A percentile compares a stretch with the other conserved stretches of the same genome.
Evolutionary conservation across 2,329 filamentous ascomycete genomes (phyloP).

Genomic region (Echinosphaeria canescens): DNA sequence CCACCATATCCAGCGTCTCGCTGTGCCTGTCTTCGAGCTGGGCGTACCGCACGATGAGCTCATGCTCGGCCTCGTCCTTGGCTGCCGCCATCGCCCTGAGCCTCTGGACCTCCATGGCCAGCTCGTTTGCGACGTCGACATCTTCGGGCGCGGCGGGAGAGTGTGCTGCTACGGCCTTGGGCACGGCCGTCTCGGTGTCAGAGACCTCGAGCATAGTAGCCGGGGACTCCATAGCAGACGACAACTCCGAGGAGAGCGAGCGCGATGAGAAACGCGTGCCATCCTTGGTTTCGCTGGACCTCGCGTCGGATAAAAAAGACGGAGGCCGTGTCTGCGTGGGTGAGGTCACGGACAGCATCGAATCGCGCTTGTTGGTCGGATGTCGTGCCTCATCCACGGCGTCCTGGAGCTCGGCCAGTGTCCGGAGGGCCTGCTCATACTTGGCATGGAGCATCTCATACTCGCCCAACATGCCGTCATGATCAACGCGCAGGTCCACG

Average conservation of each 20-base stretch:
- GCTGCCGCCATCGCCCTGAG: constrained; percentile 51
- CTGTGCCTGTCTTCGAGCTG: constrained; percentile 67
- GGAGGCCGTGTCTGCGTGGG: constrained; percentile 35
- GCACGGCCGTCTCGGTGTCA: constrained; percentile 30
- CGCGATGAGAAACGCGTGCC: constrained; percentile 51
- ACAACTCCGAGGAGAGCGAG: constrained; percentile 86
- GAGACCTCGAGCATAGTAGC: constrained; percentile 35
- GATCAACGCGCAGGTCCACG: constrained; percentile 72
- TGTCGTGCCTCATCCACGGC: constrained; percentile 60
- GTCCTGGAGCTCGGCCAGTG: constrained; percentile 71
- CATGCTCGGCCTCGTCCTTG: constrained; percentile 53
- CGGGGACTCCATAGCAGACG: constrained; percentile 62
- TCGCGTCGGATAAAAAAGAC: constrained; percentile 69
- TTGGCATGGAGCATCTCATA: constrained; percentile 67
- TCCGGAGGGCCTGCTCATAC: constrained; percentile 73
- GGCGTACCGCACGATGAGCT: constrained; percentile 60
- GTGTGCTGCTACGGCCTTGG: constrained; percentile 13
- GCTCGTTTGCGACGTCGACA: constrained; percentile 5
- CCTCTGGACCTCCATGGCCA: constrained; percentile 45
- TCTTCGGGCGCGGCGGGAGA: constrained; percentile 1
- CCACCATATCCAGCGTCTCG: constrained; percentile 64
- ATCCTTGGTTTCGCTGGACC: constrained; percentile 49
- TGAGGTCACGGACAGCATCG: constrained; percentile 28
- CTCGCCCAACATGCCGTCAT: constrained; percentile 65
- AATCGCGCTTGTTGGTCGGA: constrained; percentile 27